Conservation (phyloP, 2,329 filamentous ascomycete genomes). For the Geoglossum cookeanum region DNA sequence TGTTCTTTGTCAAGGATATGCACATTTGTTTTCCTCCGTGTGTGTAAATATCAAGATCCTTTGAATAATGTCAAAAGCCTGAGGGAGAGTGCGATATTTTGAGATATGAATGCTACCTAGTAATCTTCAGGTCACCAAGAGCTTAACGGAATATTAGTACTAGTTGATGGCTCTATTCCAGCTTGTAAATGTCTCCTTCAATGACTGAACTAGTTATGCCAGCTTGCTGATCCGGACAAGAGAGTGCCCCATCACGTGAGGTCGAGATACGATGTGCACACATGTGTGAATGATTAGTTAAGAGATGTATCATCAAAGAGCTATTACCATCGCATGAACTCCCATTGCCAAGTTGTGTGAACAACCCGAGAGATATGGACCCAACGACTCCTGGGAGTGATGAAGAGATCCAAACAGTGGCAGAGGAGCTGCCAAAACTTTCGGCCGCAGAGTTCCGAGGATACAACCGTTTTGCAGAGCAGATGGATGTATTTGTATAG, state of each 20-base stretch:
- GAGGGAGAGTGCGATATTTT: neutral
- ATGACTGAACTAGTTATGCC: no score
- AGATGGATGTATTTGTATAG: constrained; percentile 54
- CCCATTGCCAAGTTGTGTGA: neutral
- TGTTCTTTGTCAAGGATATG: neutral
- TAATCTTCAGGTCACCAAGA: neutral
- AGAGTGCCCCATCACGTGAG: neutral
- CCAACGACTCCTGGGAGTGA: neutral
- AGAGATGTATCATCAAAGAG: neutral
- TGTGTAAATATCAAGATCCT: neutral
- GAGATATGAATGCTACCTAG: neutral
- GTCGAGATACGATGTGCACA: neutral
- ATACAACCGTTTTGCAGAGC: constrained; percentile 55
- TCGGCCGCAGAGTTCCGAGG: constrained; percentile 44
- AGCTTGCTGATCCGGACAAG: neutral
- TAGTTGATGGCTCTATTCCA: no score
- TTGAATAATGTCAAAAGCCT: neutral
- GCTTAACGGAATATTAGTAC: no score
- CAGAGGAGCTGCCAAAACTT: constrained; percentile 37
- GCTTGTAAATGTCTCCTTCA: no score
- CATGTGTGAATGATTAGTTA: neutral
- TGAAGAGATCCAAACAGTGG: neutral
- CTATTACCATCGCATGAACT: neutral
- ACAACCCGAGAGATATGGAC: neutral
- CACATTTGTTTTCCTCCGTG: neutral